Base-by-base conservation (phyloP, 176 grass and related monocot species). In the Eragrostis nindensis region DNA sequence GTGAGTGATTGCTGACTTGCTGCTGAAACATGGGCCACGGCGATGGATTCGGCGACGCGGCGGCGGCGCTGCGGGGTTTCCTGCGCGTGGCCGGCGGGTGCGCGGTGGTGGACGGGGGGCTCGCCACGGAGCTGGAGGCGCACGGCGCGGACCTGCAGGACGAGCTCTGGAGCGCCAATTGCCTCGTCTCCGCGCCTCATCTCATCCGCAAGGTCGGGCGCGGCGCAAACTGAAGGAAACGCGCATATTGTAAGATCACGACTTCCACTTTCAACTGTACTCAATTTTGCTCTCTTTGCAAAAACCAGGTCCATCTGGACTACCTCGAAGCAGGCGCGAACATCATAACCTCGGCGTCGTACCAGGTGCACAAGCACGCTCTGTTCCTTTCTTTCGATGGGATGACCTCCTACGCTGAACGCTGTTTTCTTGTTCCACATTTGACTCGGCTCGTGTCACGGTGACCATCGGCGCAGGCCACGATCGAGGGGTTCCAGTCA, bases 41-140 rank as follows among this genome's bases (percentile, higher is more conserved):
- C 7, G 69, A 68, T 10, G 72, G 65, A 5, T 47, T 11, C 80
- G 83, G 53, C 40, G 77, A 11, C 26, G 32, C 67, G 59, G 27
- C 40, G 65, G 70, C 27, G 67, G 38, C 45, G 80, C 68, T 92
- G 78, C 77, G 71, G 46, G 63, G 77, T 67, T 87, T 91, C 69
- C 56, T 80, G 75, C 70, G 77, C 67, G 84, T 85, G 17, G 77
- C 80, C 0, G 85, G 90, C 5, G 88, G 94, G 47, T 87, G 80
- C 47, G 60, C 89, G 9, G 80, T 93, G 72, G 62, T 89, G 53
- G 88, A 97, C 76, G 94, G 94, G 8, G 94, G 88, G 40, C 71
- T 91, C 65, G 91, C 86, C 13, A 93, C 88, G 71, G 91, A 93
- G 86, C 88, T 93, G 72, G 94, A 97, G 80, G 88, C 62, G 76